Conservation (phyloP, 371 early-diverging fungal genomes). For the Mortierella polycephala region DNA sequence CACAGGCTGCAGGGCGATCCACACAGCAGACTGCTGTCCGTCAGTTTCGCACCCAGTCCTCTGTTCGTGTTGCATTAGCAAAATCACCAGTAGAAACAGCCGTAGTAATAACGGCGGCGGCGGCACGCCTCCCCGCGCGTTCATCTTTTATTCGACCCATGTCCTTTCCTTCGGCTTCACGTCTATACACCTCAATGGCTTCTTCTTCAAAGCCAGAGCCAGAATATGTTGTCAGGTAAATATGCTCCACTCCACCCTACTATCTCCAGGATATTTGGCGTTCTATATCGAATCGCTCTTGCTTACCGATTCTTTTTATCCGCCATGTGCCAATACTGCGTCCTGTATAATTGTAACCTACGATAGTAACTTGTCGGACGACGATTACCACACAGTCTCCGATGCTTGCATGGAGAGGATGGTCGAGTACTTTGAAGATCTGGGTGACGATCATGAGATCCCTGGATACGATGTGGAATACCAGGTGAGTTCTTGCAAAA, state of each 20-base stretch:
- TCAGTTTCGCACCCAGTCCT: not conserved
- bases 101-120: not conserved
- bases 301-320: too few relatives aligned
- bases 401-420: constrained; percentile 78
- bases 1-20: not conserved
- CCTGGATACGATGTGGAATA: constrained; percentile 88
- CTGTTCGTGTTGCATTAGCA: not conserved
- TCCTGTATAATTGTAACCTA: too few relatives aligned
- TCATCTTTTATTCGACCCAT: too few relatives aligned
- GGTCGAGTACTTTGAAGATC: constrained; percentile 78
- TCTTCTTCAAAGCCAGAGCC: constrained; percentile 22
- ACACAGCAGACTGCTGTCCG: not conserved
- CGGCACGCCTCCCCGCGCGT: constrained; percentile 4
- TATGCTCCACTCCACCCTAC: too few relatives aligned
- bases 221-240: constrained; percentile 27
- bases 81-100: not conserved
- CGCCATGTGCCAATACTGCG: too few relatives aligned
- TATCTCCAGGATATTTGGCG: too few relatives aligned
- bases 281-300: too few relatives aligned
- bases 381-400: constrained; percentile 77
- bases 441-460: constrained; percentile 78
- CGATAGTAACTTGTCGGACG: constrained; percentile 62
- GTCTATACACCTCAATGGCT: constrained; percentile 4
- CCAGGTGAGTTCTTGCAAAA: constrained; percentile 67
- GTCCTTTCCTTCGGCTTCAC: not conserved